phyloP scores from a whole-genome alignment of 495 filamentous ascomycete genomes.

The Neurospora hispaniola region DNA sequence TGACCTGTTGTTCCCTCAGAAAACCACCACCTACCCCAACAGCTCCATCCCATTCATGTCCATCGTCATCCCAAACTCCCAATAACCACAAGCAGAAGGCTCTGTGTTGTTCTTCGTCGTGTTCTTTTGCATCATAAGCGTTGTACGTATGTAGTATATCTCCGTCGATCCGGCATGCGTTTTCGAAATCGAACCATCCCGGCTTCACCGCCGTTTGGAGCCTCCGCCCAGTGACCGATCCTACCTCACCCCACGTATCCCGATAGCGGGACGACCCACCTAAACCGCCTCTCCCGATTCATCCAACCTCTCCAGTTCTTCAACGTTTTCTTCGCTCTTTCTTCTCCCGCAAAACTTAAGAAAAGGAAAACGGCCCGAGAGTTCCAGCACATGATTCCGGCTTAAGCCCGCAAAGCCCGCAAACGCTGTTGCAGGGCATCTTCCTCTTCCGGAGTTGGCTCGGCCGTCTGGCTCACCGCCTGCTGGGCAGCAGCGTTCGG shows the following conservation, averaged over 20 bases:
- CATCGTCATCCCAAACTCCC: not conserved
- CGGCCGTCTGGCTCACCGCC: slow-evolving; percentile 23
- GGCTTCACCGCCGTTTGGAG: not conserved
- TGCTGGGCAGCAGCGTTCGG: slow-evolving; percentile 14
- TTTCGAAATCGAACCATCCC: not conserved
- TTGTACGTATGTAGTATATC: not conserved
- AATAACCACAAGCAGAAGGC: not conserved
- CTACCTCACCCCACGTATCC: not conserved
- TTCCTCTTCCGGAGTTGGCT: slow-evolving; percentile 51
- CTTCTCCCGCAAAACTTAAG: not conserved
- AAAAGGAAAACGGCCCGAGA: not conserved
- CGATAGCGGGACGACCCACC: not conserved
- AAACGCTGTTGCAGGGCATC: slow-evolving; percentile 51
- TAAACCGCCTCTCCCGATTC: not conserved
- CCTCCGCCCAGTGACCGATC: not conserved
- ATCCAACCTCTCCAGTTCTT: not conserved
- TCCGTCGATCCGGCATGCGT: not conserved
- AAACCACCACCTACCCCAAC: not conserved
- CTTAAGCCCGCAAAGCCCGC: slow-evolving; percentile 40
- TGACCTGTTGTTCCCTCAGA: not conserved
- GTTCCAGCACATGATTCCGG: not conserved
- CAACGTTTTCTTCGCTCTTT: not conserved
- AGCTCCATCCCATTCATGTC: not conserved
- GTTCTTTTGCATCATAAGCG: not conserved
- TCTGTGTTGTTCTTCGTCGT: not conserved